phyloP scores from a whole-genome alignment of 2,329 filamentous ascomycete species.

The Coleophoma cylindrospora region DNA sequence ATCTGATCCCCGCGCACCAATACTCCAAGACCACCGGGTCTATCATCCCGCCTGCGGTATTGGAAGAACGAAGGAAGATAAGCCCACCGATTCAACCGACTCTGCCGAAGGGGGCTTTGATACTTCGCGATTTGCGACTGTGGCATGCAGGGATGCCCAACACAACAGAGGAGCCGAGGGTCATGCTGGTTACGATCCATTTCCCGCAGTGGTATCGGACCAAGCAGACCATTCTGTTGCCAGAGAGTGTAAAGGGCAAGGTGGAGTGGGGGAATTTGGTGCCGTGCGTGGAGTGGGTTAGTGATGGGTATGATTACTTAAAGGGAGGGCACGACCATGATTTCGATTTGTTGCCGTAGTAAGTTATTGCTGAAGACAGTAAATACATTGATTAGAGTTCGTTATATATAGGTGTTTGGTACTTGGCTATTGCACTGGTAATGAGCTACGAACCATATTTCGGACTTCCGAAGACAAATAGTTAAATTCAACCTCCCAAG shows the following conservation, averaged over 20 bases:
- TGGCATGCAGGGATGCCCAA: constrained; percentile 63
- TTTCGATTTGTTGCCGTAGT: constrained; percentile 22
- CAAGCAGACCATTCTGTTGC: constrained; percentile 20
- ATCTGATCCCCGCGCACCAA: constrained; percentile 29
- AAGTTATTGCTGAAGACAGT: neutral
- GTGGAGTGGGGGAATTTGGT: constrained; percentile 30
- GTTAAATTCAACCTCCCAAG: too few relatives aligned
- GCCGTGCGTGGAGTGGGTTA: constrained; percentile 30
- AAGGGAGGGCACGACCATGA: constrained; percentile 30
- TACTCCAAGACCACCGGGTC: constrained; percentile 5
- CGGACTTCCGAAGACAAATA: too few relatives aligned
- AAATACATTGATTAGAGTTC: neutral
- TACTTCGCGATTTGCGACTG: constrained; percentile 51
- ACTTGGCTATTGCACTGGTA: neutral
- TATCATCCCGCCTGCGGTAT: constrained; percentile 18
- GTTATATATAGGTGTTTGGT: neutral
- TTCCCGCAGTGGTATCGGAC: constrained; percentile 26
- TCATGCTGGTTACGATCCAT: constrained; percentile 49
- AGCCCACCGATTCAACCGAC: constrained; percentile 41
- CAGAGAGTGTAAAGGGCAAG: constrained; percentile 21
- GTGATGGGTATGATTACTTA: constrained; percentile 31
- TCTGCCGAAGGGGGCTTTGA: constrained; percentile 46
- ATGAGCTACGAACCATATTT: too few relatives aligned
- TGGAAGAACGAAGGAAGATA: constrained; percentile 30
- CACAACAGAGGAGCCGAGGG: constrained; percentile 36